Percentiles rank a stretch among this genome's conserved stretches.
phyloP scores from a whole-genome alignment of 345 rosid species.

The Salix suchowensis region DNA sequence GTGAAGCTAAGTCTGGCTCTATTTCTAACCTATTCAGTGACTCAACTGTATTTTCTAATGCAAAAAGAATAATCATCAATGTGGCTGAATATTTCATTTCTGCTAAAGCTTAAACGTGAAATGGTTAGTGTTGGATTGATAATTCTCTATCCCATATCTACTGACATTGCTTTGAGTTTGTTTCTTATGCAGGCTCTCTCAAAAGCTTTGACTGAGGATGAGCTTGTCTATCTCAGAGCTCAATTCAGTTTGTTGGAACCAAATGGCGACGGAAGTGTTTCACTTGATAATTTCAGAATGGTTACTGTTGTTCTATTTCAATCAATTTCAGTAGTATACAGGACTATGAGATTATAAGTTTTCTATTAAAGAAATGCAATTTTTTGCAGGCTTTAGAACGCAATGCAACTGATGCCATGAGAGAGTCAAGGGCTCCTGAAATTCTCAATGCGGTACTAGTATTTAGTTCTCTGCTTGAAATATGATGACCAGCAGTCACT shows the following conservation, averaged over 20 bases:
- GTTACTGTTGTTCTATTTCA: slow-evolving; percentile 37
- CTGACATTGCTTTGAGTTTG: slow-evolving; percentile 2
- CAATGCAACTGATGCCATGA: slow-evolving; percentile 78
- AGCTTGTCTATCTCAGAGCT: slow-evolving; percentile 66
- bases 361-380: neutral
- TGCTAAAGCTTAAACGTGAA: neutral
- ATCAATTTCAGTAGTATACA: neutral
- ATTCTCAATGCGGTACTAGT: slow-evolving; percentile 58
- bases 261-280: slow-evolving; percentile 60
- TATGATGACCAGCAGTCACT: neutral
- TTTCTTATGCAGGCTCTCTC: slow-evolving; percentile 69
- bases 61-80: neutral
- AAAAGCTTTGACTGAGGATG: slow-evolving; percentile 82
- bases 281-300: slow-evolving; percentile 64
- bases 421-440: slow-evolving; percentile 69
- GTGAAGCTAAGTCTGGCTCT: neutral
- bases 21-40: neutral
- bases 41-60: neutral
- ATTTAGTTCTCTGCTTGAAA: neutral
- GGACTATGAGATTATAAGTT: neutral
- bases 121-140: neutral
- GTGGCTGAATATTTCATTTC: neutral
- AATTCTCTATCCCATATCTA: neutral
- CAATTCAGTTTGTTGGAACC: slow-evolving; percentile 86
- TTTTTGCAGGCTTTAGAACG: slow-evolving; percentile 64